Conservation (phyloP, 1,139 yeast genomes). For the Pichia terricola region DNA sequence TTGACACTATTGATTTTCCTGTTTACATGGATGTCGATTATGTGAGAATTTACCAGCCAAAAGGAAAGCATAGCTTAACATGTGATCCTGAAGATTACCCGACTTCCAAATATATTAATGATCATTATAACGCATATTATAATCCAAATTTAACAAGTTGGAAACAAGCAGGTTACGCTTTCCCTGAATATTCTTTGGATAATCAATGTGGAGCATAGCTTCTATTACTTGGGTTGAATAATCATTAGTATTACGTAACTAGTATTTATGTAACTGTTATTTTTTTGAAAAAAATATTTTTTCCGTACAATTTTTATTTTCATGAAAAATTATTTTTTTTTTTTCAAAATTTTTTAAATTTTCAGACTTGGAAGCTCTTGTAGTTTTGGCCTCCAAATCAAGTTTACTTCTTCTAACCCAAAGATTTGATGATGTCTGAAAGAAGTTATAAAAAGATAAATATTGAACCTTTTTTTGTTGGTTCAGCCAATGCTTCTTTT, state of each 20-base stretch:
- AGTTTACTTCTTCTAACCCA: too few species aligned
- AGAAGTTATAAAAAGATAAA: slow-evolving; percentile 31
- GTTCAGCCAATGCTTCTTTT: slow-evolving; percentile 68
- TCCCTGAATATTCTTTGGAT: slow-evolving; percentile 37
- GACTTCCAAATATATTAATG: slow-evolving; percentile 60
- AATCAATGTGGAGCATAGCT: background rate
- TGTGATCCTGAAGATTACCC: slow-evolving; percentile 75
- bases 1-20: slow-evolving; percentile 66
- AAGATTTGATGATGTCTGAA: slow-evolving; percentile 10
- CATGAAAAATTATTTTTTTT: too few species aligned
- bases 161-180: slow-evolving; percentile 54
- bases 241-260: too few species aligned
- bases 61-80: slow-evolving; percentile 38
- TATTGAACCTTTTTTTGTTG: slow-evolving; percentile 72
- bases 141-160: slow-evolving; percentile 59
- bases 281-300: background rate
- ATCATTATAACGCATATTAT: slow-evolving; percentile 52
- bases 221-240: background rate
- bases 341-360: too few species aligned
- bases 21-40: slow-evolving; percentile 59
- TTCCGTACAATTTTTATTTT: background rate
- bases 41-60: slow-evolving; percentile 72
- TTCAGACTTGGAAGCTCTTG: too few species aligned
- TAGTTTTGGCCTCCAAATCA: too few species aligned
- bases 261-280: background rate